Evolutionary conservation across 2,329 filamentous ascomycete genomes (phyloP), one percentile per base, ranked within the genome.

Genomic region (Lachnellula willkommii): DNA sequence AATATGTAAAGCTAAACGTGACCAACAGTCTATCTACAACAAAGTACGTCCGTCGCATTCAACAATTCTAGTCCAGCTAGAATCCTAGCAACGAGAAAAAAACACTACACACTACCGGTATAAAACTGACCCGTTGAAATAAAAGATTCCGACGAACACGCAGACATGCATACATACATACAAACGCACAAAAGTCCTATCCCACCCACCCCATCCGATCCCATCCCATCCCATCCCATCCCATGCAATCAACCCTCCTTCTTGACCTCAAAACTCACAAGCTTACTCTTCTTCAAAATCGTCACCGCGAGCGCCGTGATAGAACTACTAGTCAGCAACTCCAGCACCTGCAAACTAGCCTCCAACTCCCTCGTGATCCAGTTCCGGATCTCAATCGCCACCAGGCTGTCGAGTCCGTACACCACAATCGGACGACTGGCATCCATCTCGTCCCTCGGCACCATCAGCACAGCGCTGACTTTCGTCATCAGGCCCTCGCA

Each of bases 361-460:
- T 63, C 58, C 22, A 63, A 22, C 39, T 65, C 61, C 40, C 60
- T 58, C 8, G 61, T 60, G 26, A 65, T 61, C 78, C 78, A 82
- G 2, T 73, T 66, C 0, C 77, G 53, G 24, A 66, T 59, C 53
- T 66, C 64, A 32, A 66, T 61, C 8, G 64, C 64, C 2, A 66
- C 60, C 1, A 66, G 43, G 1, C 53, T 58, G 42, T 66, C 64
- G 3, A 73, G 2, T 75, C 72, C 68, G 45, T 65, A 64, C 11
- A 54, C 55, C 6, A 57, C 54, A 47, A 65, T 60, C 1, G 60
- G 54, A 4, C 70, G 73, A 47, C 71, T 66, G 11, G 71, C 62
- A 60, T 79, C 77, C 56, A 79, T 71, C 48, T 79, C 77, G 42
- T 77, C 74, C 1, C 69, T 54, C 32, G 74, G 73, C 57, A 79